A percentile compares a stretch with the other conserved stretches of the same genome.
These are phyloP conservation scores for Nothophoma quercina DNA, from an alignment of 2,329 filamentous ascomycete species.

Conservation along the genomic window DNA sequence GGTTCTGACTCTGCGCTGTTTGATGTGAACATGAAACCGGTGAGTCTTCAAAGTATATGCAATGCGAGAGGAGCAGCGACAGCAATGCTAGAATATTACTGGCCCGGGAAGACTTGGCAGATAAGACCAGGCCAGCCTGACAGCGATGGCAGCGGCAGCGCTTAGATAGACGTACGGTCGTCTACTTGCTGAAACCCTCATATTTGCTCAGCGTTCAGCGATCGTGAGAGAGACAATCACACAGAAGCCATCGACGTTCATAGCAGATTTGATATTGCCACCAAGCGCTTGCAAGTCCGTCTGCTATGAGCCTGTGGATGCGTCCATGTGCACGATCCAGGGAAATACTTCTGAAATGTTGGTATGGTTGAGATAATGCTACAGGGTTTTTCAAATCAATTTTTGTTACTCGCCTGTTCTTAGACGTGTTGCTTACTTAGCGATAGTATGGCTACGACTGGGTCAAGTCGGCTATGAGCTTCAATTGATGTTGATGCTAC, in stretches of 20 bases:
- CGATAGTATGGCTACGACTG: neutral
- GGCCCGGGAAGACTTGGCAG: conserved; percentile 58
- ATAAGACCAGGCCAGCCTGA: conserved; percentile 59
- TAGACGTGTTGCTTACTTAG: neutral
- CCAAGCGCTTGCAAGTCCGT: too few relatives aligned
- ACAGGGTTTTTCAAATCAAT: too few relatives aligned
- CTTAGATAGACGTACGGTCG: conserved; percentile 54
- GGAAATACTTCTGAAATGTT: too few relatives aligned
- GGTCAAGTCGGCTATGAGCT: conserved; percentile 4
- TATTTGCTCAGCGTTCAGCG: neutral
- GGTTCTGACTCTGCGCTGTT: conserved; percentile 55
- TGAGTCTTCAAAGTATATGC: too few relatives aligned
- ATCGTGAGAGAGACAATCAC: neutral
- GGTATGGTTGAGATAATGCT: neutral
- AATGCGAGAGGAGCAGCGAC: neutral
- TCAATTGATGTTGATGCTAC: neutral
- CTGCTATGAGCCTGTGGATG: too few relatives aligned
- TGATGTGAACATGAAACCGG: conserved; percentile 62
- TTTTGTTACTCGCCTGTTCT: too few relatives aligned
- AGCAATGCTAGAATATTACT: conserved; percentile 54
- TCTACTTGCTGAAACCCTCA: neutral
- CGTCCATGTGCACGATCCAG: too few relatives aligned
- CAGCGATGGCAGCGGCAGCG: conserved; percentile 52
- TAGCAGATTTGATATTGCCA: too few relatives aligned
- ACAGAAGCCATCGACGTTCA: too few relatives aligned